phyloP scores from a whole-genome alignment of 176 grass and related monocot genomes.

The Avena sativa region DNA sequence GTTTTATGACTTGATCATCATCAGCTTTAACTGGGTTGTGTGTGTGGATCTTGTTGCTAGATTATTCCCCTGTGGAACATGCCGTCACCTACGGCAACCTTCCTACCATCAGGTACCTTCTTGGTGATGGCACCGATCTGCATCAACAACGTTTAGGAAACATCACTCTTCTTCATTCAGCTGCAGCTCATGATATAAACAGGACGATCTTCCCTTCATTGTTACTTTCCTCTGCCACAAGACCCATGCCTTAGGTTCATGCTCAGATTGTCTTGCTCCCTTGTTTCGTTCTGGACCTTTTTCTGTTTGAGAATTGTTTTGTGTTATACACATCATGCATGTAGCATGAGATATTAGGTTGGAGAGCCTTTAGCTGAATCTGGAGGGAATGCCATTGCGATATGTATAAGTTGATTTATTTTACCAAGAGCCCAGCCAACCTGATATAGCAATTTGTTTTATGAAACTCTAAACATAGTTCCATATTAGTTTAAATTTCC shows the following conservation, averaged over 20 bases:
- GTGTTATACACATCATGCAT: background rate
- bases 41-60: constrained; percentile 8
- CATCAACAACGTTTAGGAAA: background rate
- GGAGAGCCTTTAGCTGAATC: background rate
- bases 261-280: background rate
- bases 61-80: background rate
- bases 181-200: constrained; percentile 22
- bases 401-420: background rate
- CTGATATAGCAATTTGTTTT: background rate
- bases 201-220: background rate
- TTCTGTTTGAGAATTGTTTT: background rate
- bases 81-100: constrained; percentile 6
- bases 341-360: too few relatives aligned
- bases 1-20: background rate
- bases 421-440: background rate
- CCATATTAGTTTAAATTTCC: background rate
- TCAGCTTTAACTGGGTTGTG: background rate
- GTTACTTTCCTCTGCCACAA: background rate
- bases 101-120: constrained; percentile 26
- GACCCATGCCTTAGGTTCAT: background rate
- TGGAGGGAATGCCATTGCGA: background rate
- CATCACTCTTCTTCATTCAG: background rate
- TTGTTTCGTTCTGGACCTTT: background rate
- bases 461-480: background rate
- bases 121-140: constrained; percentile 40